Base-by-base conservation (phyloP, 176 grass and related monocot genomes). In the Sorghum bicolor region DNA sequence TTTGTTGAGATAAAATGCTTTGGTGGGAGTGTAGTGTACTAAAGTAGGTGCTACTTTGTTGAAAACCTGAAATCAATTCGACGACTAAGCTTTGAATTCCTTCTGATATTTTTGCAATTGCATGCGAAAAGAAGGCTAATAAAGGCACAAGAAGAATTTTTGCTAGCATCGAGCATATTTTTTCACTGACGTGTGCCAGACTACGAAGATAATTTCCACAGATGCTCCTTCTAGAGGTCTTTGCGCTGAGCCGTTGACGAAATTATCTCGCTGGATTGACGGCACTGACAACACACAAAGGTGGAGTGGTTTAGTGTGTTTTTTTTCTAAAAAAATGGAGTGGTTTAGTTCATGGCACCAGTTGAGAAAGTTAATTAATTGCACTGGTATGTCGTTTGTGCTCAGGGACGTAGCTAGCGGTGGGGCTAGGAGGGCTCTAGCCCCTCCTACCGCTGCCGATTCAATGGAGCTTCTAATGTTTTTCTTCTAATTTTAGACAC, bases 21-120 rank as follows among this genome's bases (percentile, higher is more conserved):
- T 83, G 52, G 15, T 30, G 17, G 74, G 10, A 40, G 45, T 40
- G 12, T n/a, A 76, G 12, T 62, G 58, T 26, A 61, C 1, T 0
- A 30, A 81, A 67, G 37, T 63, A 63, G 34, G 52, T 5, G 64
- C 16, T 31, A 39, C 65, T 78, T 83, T 72, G 74, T 78, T 78
- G 65, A 78, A 72, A 76, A 26, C 2, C 5, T 50, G 62, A 80
- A 19, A 43, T 84, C 30, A 55, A 67, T 29, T 16, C 20, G 5
- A 11, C 16, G 67, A 72, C 67, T 78, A 43, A 43, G 30, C 15
- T 22, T 53, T 55, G 80, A 79, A 39, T 50, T 50, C 31, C 48
- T 38, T 57, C 19, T 10, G 8, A 2, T 10, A 20, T 58, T 58
- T 58, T 0, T 43, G 57, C 74, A 50, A 22, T 19, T 39, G 64